phyloP scores from a whole-genome alignment of 768 basidiomycete genomes.

The Porpolomopsis calyptriformis region DNA sequence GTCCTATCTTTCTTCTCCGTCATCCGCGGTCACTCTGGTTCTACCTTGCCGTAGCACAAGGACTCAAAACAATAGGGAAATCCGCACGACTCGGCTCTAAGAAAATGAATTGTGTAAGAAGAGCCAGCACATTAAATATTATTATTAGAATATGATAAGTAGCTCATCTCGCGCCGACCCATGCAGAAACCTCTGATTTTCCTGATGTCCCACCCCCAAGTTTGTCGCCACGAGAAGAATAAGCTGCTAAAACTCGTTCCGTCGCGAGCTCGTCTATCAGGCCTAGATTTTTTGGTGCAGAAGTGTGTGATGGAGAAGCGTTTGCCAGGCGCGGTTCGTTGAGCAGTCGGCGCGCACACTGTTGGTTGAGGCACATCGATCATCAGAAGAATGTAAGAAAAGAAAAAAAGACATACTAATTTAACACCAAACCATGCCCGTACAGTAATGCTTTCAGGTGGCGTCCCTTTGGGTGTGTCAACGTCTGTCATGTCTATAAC shows the following conservation, averaged over 20 bases:
- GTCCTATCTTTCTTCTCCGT: no score
- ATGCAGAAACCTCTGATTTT: conserved; percentile 4
- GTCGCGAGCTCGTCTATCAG: conserved; percentile 63
- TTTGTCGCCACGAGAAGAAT: conserved; percentile 19
- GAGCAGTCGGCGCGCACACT: conserved; percentile 55
- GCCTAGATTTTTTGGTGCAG: conserved; percentile 44
- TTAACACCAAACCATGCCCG: conserved; percentile 82
- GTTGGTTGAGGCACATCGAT: background rate
- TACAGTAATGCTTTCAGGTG: conserved; percentile 46
- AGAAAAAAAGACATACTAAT: conserved; percentile 41
- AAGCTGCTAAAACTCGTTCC: conserved; percentile 55
- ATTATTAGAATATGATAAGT: background rate
- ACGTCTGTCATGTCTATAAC: conserved; percentile 68
- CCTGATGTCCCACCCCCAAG: conserved; percentile 5
- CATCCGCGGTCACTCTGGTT: no score
- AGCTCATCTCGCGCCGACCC: conserved; percentile 3
- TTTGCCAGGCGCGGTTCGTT: conserved; percentile 27
- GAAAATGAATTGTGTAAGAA: no score
- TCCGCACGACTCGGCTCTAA: no score
- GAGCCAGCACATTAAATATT: background rate
- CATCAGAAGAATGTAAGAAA: conserved; percentile 2
- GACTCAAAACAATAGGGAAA: no score
- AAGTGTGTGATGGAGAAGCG: conserved; percentile 47
- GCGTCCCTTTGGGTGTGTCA: conserved; percentile 28
- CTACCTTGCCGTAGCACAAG: no score